A percentile compares a stretch with the other conserved stretches of the same genome.
Conservation (phyloP, 2,329 filamentous ascomycete species). For the Botryotinia narcissicola region DNA sequence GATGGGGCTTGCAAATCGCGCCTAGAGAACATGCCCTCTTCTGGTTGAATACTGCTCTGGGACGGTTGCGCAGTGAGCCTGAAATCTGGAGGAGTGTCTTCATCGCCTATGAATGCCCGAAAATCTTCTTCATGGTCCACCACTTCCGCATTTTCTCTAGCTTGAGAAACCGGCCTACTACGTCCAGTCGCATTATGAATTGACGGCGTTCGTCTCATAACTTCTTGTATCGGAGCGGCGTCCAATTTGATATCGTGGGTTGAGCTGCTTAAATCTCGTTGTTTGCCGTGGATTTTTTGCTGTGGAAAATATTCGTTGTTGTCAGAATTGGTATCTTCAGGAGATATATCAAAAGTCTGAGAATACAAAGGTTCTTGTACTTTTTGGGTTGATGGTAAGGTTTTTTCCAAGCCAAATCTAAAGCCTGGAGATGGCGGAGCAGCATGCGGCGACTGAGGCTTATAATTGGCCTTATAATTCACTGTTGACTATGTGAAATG, state of each 20-base stretch:
- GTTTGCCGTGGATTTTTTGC: background rate
- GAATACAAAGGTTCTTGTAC: slow-evolving; percentile 11
- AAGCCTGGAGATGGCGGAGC: slow-evolving; percentile 14
- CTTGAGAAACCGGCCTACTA: background rate
- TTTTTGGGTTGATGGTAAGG: background rate
- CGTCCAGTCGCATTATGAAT: slow-evolving; percentile 12
- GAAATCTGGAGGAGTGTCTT: background rate
- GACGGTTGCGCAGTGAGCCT: slow-evolving; percentile 9
- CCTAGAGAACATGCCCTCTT: slow-evolving; percentile 19
- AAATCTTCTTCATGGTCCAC: background rate
- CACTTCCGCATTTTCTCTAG: background rate
- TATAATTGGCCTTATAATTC: background rate
- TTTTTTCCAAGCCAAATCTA: slow-evolving; percentile 13
- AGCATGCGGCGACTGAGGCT: background rate
- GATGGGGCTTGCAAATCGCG: background rate
- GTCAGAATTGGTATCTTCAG: background rate
- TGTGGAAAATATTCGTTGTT: slow-evolving; percentile 3
- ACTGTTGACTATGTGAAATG: background rate
- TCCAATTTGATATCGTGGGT: background rate
- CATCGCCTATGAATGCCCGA: background rate
- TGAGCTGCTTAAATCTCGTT: background rate
- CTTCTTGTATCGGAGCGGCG: background rate
- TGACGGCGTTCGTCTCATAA: slow-evolving; percentile 8
- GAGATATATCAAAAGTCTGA: slow-evolving; percentile 14
- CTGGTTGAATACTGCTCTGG: slow-evolving; percentile 16